Evolutionary conservation across 106 monocot genomes (phyloP).

Genomic region (Posidonia australis): DNA sequence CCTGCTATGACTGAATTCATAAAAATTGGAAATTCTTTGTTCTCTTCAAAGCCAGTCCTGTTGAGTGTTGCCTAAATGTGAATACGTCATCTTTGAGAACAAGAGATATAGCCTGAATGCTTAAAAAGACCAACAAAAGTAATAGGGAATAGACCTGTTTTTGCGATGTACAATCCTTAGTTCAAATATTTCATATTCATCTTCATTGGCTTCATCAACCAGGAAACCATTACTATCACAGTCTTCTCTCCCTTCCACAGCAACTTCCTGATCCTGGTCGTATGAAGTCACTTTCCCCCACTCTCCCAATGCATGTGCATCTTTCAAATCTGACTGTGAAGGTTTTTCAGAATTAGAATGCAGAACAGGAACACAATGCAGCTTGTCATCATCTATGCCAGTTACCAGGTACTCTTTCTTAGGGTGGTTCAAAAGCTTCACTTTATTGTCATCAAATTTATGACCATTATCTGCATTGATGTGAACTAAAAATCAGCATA

Average conservation of each 20-base stretch:
- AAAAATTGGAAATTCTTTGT: conserved; percentile 75
- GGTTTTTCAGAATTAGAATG: conserved; percentile 14
- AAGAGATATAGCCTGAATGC: background rate
- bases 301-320: conserved; percentile 23
- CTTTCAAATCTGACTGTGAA: conserved; percentile 17
- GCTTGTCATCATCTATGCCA: conserved; percentile 8
- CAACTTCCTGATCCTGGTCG: conserved; percentile 16
- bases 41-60: conserved; percentile 98
- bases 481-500: background rate
- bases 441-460: conserved; percentile 11
- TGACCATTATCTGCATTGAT: conserved; percentile 16
- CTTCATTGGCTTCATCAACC: conserved; percentile 25
- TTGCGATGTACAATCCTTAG: conserved; percentile 83
- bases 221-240: conserved; percentile 26
- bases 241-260: conserved; percentile 26
- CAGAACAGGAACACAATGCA: background rate
- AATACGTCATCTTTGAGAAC: conserved; percentile 2
- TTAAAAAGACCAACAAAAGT: background rate
- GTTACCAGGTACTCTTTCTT: background rate
- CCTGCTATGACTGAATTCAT: conserved; percentile 78
- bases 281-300: conserved; percentile 14
- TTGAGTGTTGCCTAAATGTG: conserved; percentile 4
- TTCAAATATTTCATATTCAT: conserved; percentile 74
- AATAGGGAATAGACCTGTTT: conserved; percentile 50
- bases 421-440: conserved; percentile 5